Evolutionary conservation across 306 rosid species (phyloP), one percentile per base, ranked within the genome.

Genomic region (Quercus bicolor): DNA sequence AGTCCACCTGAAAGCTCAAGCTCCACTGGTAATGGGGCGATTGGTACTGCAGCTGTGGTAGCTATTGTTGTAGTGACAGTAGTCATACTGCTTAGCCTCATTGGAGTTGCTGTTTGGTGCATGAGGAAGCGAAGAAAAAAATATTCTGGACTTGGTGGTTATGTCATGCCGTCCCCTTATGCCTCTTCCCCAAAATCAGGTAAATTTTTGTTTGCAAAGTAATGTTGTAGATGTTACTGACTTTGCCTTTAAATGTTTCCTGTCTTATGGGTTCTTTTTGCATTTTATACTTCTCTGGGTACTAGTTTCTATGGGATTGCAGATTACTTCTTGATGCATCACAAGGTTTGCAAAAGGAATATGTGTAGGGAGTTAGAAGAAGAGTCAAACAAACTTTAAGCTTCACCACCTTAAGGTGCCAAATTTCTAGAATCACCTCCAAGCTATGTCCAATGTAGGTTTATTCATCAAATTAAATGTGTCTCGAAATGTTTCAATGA

Each of bases 61-160:
- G 97, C 91, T 53, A 85, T 95, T 48, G 77, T 70, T 60, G 88
- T 81, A 59, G 87, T 74, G 75, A 88, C 80, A 31, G 91, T 86
- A 43, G 18, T 90, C 56, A 8, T 91, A 21, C 77, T 85, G 69
- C 85, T 95, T 73, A 77, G 86, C 79, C 77, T 95, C 72, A 55
- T 92, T 82, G 97, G 89, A 73, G 77, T 91, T 77, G 76, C 71
- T 75, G 77, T 89, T 5, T 95, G 98, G 97, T 91, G 86, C 79
- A 15, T 84, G 73, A 87, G 86, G 74, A 92, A 87, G 86, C 77
- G 80, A 81, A 89, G 75, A 84, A 88, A 70, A 81, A 87, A 60
- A 56, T 78, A 34, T 66, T 80, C 94, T 52, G 84, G 77, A 21
- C 77, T 37, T 84, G 89, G 84, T 72, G 89, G 90, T 87, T 85